Conservation (phyloP, 2,329 filamentous ascomycete genomes). For the Arthrobotrys conoides region DNA sequence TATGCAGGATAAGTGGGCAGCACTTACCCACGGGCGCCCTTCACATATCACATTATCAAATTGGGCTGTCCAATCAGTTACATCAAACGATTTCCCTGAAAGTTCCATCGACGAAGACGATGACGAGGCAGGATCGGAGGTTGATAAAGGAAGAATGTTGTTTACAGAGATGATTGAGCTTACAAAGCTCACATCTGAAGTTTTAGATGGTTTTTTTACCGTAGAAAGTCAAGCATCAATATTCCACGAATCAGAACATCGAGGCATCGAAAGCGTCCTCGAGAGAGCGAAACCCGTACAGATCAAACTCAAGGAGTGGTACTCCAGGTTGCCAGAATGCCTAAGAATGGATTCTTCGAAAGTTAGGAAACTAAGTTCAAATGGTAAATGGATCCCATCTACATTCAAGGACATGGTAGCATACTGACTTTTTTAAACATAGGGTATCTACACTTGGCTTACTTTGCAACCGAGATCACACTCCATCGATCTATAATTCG, state of each 20-base stretch:
- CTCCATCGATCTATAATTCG: slow-evolving; percentile 92
- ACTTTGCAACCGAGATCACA: slow-evolving; percentile 94
- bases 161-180: slow-evolving; percentile 72
- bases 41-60: slow-evolving; percentile 80
- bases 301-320: slow-evolving; percentile 70
- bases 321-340: slow-evolving; percentile 68
- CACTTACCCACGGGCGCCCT: slow-evolving; percentile 85
- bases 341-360: slow-evolving; percentile 69
- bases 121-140: slow-evolving; percentile 68
- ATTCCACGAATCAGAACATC: slow-evolving; percentile 55
- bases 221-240: slow-evolving; percentile 63
- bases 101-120: slow-evolving; percentile 74
- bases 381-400: slow-evolving; percentile 68
- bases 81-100: slow-evolving; percentile 79
- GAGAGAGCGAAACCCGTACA: slow-evolving; percentile 71
- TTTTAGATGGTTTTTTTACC: slow-evolving; percentile 71
- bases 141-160: slow-evolving; percentile 69
- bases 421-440: slow-evolving; percentile 11
- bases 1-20: slow-evolving; percentile 95
- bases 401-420: background rate
- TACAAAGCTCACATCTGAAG: slow-evolving; percentile 71
- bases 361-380: slow-evolving; percentile 69
- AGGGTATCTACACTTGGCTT: slow-evolving; percentile 88
- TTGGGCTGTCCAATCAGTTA: slow-evolving; percentile 82
- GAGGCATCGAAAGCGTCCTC: slow-evolving; percentile 67